phyloP scores from a whole-genome alignment of 2,329 filamentous ascomycete species.

The Ceratocystis papillata region DNA sequence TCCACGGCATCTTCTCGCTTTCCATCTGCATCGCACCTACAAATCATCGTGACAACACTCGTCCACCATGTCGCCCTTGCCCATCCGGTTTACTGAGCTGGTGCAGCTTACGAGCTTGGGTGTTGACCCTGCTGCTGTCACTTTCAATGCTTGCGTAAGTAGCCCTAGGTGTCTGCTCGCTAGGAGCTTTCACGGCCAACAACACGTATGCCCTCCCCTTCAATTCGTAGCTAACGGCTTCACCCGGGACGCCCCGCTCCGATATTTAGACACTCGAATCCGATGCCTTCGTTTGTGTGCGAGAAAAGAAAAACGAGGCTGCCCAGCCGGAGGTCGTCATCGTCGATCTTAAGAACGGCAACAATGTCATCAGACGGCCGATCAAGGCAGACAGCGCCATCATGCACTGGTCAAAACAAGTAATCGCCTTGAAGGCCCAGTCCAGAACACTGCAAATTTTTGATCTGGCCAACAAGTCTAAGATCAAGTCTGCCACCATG shows the following conservation, averaged over 20 bases:
- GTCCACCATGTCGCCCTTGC: slow-evolving; percentile 53
- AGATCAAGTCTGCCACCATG: slow-evolving; percentile 94
- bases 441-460: slow-evolving; percentile 94
- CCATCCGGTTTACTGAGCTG: slow-evolving; percentile 89
- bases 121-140: slow-evolving; percentile 47
- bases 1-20: slow-evolving; percentile 17
- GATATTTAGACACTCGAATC: slow-evolving; percentile 79
- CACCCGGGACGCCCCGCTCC: background rate
- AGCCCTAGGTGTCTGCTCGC: background rate
- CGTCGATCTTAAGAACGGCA: slow-evolving; percentile 92
- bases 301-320: slow-evolving; percentile 79
- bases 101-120: slow-evolving; percentile 51
- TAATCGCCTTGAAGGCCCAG: slow-evolving; percentile 94
- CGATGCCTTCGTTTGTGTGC: slow-evolving; percentile 89
- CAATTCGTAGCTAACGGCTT: slow-evolving; percentile 10
- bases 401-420: slow-evolving; percentile 95
- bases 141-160: slow-evolving; percentile 70
- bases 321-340: slow-evolving; percentile 91
- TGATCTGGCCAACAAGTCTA: slow-evolving; percentile 82
- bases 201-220: background rate
- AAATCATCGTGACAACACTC: background rate
- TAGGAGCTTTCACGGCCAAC: background rate
- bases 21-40: slow-evolving; percentile 2
- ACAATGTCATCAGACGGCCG: slow-evolving; percentile 84
- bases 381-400: slow-evolving; percentile 99